Evolutionary conservation across 495 filamentous ascomycete species (phyloP).

Genomic region (Aspergillus diversus): DNA sequence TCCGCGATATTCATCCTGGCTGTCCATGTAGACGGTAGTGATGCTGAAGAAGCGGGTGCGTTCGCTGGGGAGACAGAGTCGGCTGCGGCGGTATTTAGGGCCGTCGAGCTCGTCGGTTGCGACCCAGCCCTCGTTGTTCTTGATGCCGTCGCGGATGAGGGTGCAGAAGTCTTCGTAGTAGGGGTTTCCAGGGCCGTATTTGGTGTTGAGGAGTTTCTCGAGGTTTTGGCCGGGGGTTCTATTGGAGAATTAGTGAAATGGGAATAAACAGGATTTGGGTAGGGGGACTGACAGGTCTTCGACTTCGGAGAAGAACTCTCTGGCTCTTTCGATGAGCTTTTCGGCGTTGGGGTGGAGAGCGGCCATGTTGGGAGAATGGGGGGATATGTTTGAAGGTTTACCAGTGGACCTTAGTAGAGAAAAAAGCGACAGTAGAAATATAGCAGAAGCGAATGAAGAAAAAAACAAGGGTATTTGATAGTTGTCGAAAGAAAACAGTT

Average conservation of each 20-base stretch:
- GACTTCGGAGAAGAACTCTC: constrained; percentile 47
- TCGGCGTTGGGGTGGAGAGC: constrained; percentile 36
- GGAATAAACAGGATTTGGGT: neutral
- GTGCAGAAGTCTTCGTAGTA: constrained; percentile 48
- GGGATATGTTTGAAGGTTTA: neutral
- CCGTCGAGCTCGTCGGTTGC: constrained; percentile 41
- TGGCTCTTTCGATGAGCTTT: constrained; percentile 37
- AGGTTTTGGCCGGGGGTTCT: constrained; percentile 50
- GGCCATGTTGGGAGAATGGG: neutral
- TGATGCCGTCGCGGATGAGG: constrained; percentile 39
- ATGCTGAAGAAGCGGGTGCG: constrained; percentile 49
- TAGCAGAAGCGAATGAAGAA: neutral
- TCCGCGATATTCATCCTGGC: constrained; percentile 40
- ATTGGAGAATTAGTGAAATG: neutral
- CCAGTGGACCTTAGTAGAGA: too few species aligned
- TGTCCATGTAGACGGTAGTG: constrained; percentile 55
- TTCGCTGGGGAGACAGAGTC: constrained; percentile 39
- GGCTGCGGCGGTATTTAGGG: constrained; percentile 46
- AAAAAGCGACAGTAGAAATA: too few species aligned
- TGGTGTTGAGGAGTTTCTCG: constrained; percentile 42
- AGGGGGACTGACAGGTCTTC: constrained; percentile 41
- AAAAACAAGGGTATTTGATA: neutral
- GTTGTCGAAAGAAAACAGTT: neutral
- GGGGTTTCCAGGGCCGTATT: constrained; percentile 45
- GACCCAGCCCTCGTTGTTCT: constrained; percentile 47